Base-by-base conservation (phyloP, 208 protist species). In the Crithidia bombi region DNA sequence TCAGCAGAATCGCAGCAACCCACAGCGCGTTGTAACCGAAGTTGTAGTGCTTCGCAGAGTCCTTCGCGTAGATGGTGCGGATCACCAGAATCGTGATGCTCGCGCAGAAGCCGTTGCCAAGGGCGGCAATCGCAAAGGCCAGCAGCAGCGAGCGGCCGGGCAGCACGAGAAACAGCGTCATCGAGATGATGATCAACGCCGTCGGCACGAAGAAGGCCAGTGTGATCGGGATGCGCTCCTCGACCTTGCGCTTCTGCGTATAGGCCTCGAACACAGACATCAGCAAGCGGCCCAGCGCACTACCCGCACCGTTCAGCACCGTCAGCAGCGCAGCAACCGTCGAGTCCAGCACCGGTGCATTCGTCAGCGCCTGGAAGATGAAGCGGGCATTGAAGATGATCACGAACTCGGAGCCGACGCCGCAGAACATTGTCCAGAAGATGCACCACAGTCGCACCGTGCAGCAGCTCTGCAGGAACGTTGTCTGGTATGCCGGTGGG, bases 41-140 rank as follows among this genome's bases (percentile, higher is more conserved):
- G 69, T 91, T 89, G 69, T 91, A 93, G 71, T 90, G 85, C 78
- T 84, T 88, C 41, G 79, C 88, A 30, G 82, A 63, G 64, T 91
- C 85, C 64, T 87, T 87, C 36, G 78, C 81, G 75, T 83, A 93
- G n/a, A 91, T 82, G 26, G 83, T 86, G 23, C 82, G 82, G 7
- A 81, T 33, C 19, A 89, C 82, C 39, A 93, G 78, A 21, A 89
- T 62, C 6, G 65, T 57, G 11, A 81, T 69, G 28, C 75, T 73
- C 1, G 81, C 83, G 25, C 54, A 69, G 65, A 86, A 90, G n/a
- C 88, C 88, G 77, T 87, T 89, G 23, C 78, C 85, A 1, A 93
- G 51, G 5, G 87, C 69, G 10, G 86, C 76, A 17, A 86, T 35
- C 15, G 75, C 52, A 30, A 69, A 88, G 1, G 82, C 73, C 0